Base-by-base conservation (phyloP, 1,284 basidiomycete genomes). In the Macrocybe sp. region DNA sequence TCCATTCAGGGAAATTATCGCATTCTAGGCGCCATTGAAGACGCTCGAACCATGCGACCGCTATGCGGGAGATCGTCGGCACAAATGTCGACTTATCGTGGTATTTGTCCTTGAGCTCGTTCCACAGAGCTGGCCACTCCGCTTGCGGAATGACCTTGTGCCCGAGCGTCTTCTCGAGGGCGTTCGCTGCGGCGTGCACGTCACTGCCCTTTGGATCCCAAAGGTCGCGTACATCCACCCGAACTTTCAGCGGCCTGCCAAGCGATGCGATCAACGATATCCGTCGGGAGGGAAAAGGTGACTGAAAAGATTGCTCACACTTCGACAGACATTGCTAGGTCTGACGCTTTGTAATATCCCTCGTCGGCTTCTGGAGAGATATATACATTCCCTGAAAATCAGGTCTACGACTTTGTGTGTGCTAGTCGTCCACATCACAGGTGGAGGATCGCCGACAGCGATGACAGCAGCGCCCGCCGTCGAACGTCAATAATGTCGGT, bases 231-330 rank as follows among this genome's bases (percentile, higher is more conserved):
- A 68, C 61, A 32, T 66, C 68, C 12, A 62, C 55, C 16, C 67
- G 65, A 38, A 69, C 55, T 50, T 66, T 66, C 42, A 69, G 54
- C 28, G 69, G 67, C 40, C 68, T 72, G 42, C n/a, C 14, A 22
- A 22, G 22, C 22, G 22, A 22, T 22, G 22, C 4, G 22, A 22
- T 22, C 4, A 22, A 22, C 22, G 22, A 22, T 22, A 4, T 22
- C 22, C 22, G 22, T 22, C 22, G 22, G 22, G 2, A 1, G 22
- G 22, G 4, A 3, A 22, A 22, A 22, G 3, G 22, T 22, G 22
- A 22, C 4, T 22, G 22, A 22, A 22, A 22, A 22, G 22, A 22
- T 3, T 22, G 22, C 22, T 22, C 22, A 22, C 22, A 22, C 22
- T 22, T 22, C 22, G 22, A 22, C 22, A 4, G 22, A 22, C 22